Evolutionary conservation across 768 basidiomycete genomes (phyloP).

Genomic region (Leccinum boreale): DNA sequence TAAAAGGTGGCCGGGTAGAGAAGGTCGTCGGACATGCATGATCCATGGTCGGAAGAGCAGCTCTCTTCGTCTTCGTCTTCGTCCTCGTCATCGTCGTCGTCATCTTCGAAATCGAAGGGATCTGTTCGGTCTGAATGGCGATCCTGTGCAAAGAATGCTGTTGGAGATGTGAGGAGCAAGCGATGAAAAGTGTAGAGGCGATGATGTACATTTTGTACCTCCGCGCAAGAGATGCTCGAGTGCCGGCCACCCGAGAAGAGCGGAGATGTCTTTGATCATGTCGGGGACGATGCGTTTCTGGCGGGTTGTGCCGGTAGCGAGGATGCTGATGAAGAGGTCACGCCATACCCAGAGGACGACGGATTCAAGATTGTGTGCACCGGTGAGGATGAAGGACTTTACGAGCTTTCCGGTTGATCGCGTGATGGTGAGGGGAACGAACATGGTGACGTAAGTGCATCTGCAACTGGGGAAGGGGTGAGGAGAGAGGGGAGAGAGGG

Average conservation of each 20-base stretch:
- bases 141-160: conserved; percentile 9
- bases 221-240: conserved; percentile 53
- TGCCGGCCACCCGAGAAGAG: conserved; percentile 46
- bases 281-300: conserved; percentile 37
- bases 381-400: conserved; percentile 47
- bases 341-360: conserved; percentile 66
- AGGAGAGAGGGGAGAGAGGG: conserved; percentile 12
- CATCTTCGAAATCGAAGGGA: conserved; percentile 19
- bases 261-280: conserved; percentile 61
- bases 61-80: conserved; percentile 34
- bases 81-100: conserved; percentile 29
- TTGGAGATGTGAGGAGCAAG: neutral
- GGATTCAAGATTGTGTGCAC: conserved; percentile 44
- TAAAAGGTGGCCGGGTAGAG: conserved; percentile 35
- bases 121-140: neutral
- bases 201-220: conserved; percentile 41
- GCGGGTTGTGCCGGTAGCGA: conserved; percentile 35
- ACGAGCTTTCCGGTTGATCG: conserved; percentile 41
- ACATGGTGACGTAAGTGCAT: conserved; percentile 47
- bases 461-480: conserved; percentile 43
- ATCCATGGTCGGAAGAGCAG: conserved; percentile 21
- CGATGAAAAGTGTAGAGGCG: neutral
- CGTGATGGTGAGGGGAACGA: conserved; percentile 45
- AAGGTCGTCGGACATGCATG: conserved; percentile 20
- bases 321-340: conserved; percentile 59